phyloP scores from a whole-genome alignment of 495 filamentous ascomycete species.

The Hypomontagnella submonticulosa region DNA sequence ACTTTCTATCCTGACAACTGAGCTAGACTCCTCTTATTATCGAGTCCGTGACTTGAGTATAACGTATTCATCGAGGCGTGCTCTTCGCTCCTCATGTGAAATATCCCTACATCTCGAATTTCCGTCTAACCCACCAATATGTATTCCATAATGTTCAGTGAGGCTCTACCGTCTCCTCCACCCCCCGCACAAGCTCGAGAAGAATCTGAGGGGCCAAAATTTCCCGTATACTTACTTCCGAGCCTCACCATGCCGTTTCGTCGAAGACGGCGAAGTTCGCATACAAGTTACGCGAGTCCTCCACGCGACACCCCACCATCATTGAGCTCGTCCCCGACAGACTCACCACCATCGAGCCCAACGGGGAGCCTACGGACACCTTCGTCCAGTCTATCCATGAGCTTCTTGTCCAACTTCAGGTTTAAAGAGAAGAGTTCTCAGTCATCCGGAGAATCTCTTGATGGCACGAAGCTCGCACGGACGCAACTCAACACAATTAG shows the following conservation, averaged over 20 bases:
- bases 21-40: slow-evolving; percentile 28
- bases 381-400: slow-evolving; percentile 32
- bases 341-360: slow-evolving; percentile 39
- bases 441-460: slow-evolving; percentile 17
- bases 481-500: slow-evolving; percentile 65
- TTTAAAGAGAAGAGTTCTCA: slow-evolving; percentile 21
- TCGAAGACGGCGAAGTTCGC: slow-evolving; percentile 46
- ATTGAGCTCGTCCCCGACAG: slow-evolving; percentile 49
- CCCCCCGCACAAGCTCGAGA: slow-evolving; percentile 32
- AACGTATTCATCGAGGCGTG: background rate
- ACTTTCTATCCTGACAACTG: slow-evolving; percentile 3
- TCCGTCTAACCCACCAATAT: slow-evolving; percentile 13
- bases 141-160: slow-evolving; percentile 44
- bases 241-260: slow-evolving; percentile 58
- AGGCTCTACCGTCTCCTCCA: slow-evolving; percentile 29
- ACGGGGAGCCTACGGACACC: slow-evolving; percentile 25
- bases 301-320: slow-evolving; percentile 42
- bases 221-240: slow-evolving; percentile 62
- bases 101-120: background rate
- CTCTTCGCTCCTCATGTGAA: background rate
- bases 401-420: slow-evolving; percentile 25
- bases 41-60: background rate
- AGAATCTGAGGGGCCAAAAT: slow-evolving; percentile 38
- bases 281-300: slow-evolving; percentile 1
- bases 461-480: slow-evolving; percentile 43